A percentile compares a stretch with the other conserved stretches of the same genome.
phyloP scores from a whole-genome alignment of 179 eudicot species.

The Sideroxylon spinosum region DNA sequence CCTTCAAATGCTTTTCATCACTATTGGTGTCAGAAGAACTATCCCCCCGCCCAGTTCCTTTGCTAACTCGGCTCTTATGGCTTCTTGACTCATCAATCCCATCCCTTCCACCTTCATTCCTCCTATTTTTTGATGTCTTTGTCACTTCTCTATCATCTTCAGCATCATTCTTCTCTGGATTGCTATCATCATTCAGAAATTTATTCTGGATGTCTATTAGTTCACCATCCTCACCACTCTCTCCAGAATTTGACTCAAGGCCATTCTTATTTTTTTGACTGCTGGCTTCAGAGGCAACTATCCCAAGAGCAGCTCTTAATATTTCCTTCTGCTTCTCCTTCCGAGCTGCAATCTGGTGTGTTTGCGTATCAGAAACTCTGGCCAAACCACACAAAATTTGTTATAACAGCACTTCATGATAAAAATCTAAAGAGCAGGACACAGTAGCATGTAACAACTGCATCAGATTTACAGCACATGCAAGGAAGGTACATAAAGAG shows the following conservation, averaged over 20 bases:
- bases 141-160: slow-evolving; percentile 17
- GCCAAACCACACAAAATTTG: slow-evolving; percentile 8
- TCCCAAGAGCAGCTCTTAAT: slow-evolving; percentile 80
- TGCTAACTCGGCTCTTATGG: slow-evolving; percentile 25
- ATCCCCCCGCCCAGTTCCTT: slow-evolving; percentile 23
- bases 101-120: slow-evolving; percentile 27
- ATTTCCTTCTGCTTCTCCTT: slow-evolving; percentile 92
- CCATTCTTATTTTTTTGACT: slow-evolving; percentile 25
- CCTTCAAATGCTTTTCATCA: slow-evolving; percentile 12
- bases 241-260: slow-evolving; percentile 22
- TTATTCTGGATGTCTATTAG: slow-evolving; percentile 19
- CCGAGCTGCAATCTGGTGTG: slow-evolving; percentile 92
- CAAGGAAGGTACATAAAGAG: not conserved
- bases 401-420: not conserved
- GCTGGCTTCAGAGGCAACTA: slow-evolving; percentile 33
- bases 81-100: slow-evolving; percentile 23
- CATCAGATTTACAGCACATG: not conserved
- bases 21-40: slow-evolving; percentile 41
- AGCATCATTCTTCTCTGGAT: slow-evolving; percentile 12
- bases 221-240: slow-evolving; percentile 28
- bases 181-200: slow-evolving; percentile 25
- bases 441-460: not conserved
- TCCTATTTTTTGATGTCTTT: slow-evolving; percentile 20
- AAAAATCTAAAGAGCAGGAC: not conserved
- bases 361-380: slow-evolving; percentile 90